Percentiles rank a stretch among this genome's conserved stretches.
Evolutionary conservation across 768 basidiomycete genomes (phyloP).

Genomic region (Sistotremastrum niveocremeum): DNA sequence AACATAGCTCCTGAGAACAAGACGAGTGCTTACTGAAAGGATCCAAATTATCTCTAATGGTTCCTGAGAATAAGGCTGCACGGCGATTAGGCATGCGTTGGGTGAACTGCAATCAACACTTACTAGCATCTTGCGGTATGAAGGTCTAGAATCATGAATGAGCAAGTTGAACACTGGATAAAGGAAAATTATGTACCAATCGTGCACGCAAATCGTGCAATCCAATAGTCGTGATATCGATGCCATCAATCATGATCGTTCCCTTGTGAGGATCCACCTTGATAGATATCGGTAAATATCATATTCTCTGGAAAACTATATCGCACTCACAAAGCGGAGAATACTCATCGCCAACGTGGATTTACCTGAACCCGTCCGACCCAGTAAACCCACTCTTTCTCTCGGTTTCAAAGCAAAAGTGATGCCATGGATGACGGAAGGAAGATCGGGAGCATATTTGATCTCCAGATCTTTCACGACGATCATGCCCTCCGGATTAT

Average conservation of each 20-base stretch:
- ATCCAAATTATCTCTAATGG: slow-evolving; percentile 8
- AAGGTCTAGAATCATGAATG: slow-evolving; percentile 15
- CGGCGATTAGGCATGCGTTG: background rate
- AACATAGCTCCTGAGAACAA: too few species aligned
- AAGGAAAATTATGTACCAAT: background rate
- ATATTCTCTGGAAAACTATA: background rate
- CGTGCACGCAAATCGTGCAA: slow-evolving; percentile 68
- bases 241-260: slow-evolving; percentile 70
- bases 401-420: slow-evolving; percentile 59
- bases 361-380: slow-evolving; percentile 66
- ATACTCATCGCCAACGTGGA: slow-evolving; percentile 80
- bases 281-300: background rate
- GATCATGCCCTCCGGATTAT: slow-evolving; percentile 37
- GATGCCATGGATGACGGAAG: slow-evolving; percentile 61
- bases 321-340: slow-evolving; percentile 55
- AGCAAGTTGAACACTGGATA: slow-evolving; percentile 13
- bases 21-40: slow-evolving; percentile 18
- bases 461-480: slow-evolving; percentile 62
- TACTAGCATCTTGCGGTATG: slow-evolving; percentile 23
- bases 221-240: slow-evolving; percentile 79
- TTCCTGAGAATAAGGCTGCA: slow-evolving; percentile 31
- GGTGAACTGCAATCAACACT: too few species aligned
- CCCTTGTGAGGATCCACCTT: slow-evolving; percentile 67
- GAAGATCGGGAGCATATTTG: slow-evolving; percentile 77
- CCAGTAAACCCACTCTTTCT: slow-evolving; percentile 69